Base-by-base conservation (phyloP, 2,329 filamentous ascomycete genomes). In the Fusarium sacchari region DNA sequence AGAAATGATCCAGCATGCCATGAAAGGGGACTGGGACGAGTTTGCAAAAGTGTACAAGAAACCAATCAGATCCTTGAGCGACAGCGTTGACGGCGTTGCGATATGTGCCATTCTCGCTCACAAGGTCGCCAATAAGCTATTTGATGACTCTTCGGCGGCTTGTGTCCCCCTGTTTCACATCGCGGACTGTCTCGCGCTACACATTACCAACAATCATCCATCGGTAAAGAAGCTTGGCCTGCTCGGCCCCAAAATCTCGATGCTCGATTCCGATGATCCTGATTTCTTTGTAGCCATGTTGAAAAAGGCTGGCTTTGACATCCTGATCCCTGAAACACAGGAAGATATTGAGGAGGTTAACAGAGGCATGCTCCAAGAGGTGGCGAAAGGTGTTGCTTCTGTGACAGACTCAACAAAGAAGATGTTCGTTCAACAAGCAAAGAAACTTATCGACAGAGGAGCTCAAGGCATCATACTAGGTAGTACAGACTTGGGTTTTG, bases 21-120 rank as follows among this genome's bases (percentile, higher is more conserved):
- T 32, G 37, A 32, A 62, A 12, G 57, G 44, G 4, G 30, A 64
- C 13, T 64, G 56, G 57, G 8, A 26, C 1, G 37, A 39, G 17
- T 64, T 64, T 5, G 26, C 56, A 30, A 34, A 26, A 4, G 39
- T 40, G 3, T 64, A 64, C 10, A 39, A 44, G 40, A 17, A 50
- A 20, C 61, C 61, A 4, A 61, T 64, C 14, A 9, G 17, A 12
- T 32, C 26, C 0, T 18, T 64, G 6, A 60, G 61, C 5, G 24
- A 36, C 2, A 39, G 39, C 1, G 56, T 64, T 5, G 61, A 64
- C 6, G 61, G 56, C 2, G 13, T 44, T 4, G 61, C 61, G 13
- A 30, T 64, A 44, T 64, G 61, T 34, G 61, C 61, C 5, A 61
- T 64, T 5, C 22, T 64, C 4, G 61, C 61, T 12, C 61, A 62